A percentile compares a stretch with the other conserved stretches of the same genome.
Conservation (phyloP, 2,329 filamentous ascomycete genomes). For the Macroventuria anomochaeta region DNA sequence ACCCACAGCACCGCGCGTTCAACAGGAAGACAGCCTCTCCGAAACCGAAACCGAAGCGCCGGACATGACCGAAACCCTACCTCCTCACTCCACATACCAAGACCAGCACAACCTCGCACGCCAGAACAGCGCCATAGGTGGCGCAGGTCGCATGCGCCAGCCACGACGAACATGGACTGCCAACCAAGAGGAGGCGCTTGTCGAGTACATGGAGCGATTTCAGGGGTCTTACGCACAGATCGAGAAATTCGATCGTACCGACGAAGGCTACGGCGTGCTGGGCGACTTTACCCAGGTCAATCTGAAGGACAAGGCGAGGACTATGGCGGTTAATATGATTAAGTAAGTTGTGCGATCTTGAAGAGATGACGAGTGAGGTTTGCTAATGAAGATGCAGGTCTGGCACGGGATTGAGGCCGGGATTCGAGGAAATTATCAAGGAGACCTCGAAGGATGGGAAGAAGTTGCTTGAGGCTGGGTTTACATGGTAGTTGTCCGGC, state of each 20-base stretch:
- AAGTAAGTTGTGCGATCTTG: conserved; percentile 38
- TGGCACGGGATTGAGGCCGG: conserved; percentile 34
- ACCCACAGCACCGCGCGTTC: background rate
- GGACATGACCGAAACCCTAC: conserved; percentile 36
- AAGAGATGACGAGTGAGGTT: background rate
- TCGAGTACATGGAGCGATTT: conserved; percentile 56
- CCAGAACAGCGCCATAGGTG: conserved; percentile 18
- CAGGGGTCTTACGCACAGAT: conserved; percentile 59
- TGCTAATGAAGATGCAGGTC: conserved; percentile 32
- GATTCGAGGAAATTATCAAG: conserved; percentile 37
- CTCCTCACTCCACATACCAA: conserved; percentile 26
- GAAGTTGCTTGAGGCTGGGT: conserved; percentile 30
- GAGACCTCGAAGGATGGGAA: conserved; percentile 22
- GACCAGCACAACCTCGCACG: conserved; percentile 27
- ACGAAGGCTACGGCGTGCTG: conserved; percentile 28
- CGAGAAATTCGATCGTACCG: conserved; percentile 24
- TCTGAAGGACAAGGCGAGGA: conserved; percentile 55
- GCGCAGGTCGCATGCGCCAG: conserved; percentile 23
- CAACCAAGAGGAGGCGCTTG: conserved; percentile 52
- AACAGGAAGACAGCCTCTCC: conserved; percentile 32
- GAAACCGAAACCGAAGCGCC: conserved; percentile 35
- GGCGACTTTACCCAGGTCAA: conserved; percentile 58
- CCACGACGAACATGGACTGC: conserved; percentile 30
- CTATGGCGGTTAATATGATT: conserved; percentile 49
- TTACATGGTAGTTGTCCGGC: conserved; percentile 24